Evolutionary conservation across 768 basidiomycete genomes (phyloP), one percentile per base, ranked within the genome.

Genomic region (Psilocybe cyanescens): DNA sequence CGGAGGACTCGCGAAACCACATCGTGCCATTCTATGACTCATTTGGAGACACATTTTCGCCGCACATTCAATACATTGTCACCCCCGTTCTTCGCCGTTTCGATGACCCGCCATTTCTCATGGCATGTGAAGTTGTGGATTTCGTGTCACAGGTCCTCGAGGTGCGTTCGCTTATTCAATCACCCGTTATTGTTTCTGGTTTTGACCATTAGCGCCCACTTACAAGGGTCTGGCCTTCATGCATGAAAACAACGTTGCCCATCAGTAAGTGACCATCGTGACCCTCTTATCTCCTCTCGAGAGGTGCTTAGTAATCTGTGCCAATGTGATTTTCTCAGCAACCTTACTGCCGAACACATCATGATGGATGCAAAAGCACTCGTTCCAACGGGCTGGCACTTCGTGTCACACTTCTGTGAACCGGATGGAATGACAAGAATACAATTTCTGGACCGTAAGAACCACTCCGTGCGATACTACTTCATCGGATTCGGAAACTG

Each of bases 31-130:
- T 68, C 49, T 67, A 68, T 33, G 65, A 71, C 48, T 45, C 65
- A 1, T 73, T 73, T 50, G 28, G n/a, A 14, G 71, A 71, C 44
- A 55, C 41, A 11, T 52, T 51, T 28, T 58, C 59, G 17, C 61
- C 61, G 5, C 62, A 60, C 70, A 68, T 66, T 69, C 76, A 67
- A 61, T 68, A 64, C 69, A 72, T 73, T 66, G 78, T 67, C 1
- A 79, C 78, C 74, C 81, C 79, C 0, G 57, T 77, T 1, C 70
- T 81, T 16, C 70, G 76, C 53, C 67, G 68, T 16, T 78, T 75
- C 55, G 71, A 77, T 51, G 72, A 77, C 55, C 75, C 75, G 2
- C 70, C 73, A 28, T 78, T 72, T 49, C 49, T 58, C 8, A 60
- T 65, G 16, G 67, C 70, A 4, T 65, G 62, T 12, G 75, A 75